A percentile compares a stretch with the other conserved stretches of the same genome.
These are phyloP conservation scores for Amphirosellinia nigrospora DNA, from an alignment of 495 filamentous ascomycete genomes.

Conservation along the genomic window DNA sequence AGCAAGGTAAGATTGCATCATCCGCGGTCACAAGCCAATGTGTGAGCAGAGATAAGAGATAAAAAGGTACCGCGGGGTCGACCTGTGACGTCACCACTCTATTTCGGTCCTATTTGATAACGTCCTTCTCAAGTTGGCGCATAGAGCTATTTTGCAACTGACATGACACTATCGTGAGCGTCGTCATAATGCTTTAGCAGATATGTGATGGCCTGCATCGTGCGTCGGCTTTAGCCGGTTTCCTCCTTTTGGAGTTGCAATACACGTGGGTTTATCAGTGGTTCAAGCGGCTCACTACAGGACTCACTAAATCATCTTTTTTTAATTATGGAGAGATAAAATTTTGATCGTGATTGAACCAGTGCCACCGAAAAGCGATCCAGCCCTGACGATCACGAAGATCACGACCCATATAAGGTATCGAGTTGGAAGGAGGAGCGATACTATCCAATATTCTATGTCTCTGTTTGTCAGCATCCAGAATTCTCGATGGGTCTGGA, in stretches of 20 bases:
- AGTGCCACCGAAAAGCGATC: background rate
- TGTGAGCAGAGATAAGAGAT: background rate
- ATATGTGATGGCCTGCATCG: background rate
- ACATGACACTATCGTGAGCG: background rate
- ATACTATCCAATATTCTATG: background rate
- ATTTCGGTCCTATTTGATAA: background rate
- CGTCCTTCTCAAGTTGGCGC: background rate
- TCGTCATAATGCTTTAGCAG: slow-evolving; percentile 4
- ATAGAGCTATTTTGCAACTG: background rate
- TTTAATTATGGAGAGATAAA: background rate
- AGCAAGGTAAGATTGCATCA: slow-evolving; percentile 4
- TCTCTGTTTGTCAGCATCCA: background rate
- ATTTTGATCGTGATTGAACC: background rate
- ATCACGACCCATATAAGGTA: background rate
- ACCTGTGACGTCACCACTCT: background rate
- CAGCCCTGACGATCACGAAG: slow-evolving; percentile 5
- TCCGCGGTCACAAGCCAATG: slow-evolving; percentile 3
- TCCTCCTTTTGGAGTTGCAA: background rate
- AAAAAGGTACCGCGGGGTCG: background rate
- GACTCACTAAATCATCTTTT: background rate
- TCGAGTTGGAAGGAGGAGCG: background rate
- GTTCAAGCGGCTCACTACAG: background rate
- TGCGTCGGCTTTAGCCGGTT: background rate
- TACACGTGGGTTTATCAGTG: background rate
- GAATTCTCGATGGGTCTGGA: background rate